Conservation (phyloP, 2,329 filamentous ascomycete genomes). For the Colletotrichum graminicola region DNA sequence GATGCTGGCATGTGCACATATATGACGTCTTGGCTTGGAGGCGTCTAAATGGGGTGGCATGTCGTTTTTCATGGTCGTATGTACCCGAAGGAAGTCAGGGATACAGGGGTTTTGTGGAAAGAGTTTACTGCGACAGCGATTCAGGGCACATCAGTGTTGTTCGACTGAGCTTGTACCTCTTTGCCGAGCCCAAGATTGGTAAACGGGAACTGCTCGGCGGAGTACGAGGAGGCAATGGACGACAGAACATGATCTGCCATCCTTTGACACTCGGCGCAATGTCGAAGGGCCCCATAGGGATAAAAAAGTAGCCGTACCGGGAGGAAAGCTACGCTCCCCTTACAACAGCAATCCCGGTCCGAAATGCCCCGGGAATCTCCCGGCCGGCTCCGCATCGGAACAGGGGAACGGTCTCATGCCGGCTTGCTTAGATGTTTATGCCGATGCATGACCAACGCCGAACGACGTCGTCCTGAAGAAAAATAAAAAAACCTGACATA, state of each 20-base stretch:
- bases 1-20: no score
- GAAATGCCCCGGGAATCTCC: neutral
- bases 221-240: neutral
- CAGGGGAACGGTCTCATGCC: neutral
- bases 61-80: neutral
- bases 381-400: neutral
- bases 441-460: conserved; percentile 1
- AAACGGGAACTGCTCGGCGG: neutral
- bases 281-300: neutral
- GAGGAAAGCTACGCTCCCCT: conserved; percentile 6
- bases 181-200: neutral
- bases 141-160: neutral
- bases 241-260: conserved; percentile 12
- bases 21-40: no score
- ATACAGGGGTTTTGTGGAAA: conserved; percentile 8
- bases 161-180: neutral
- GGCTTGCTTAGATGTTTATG: neutral
- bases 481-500: no score
- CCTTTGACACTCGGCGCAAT: conserved; percentile 3
- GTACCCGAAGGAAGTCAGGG: conserved; percentile 1
- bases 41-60: neutral
- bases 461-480: neutral
- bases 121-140: conserved; percentile 27
- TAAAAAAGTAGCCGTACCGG: neutral
- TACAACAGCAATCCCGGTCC: conserved; percentile 8